phyloP scores from a whole-genome alignment of 805 yeast species.

The Yarrowia sp. region DNA sequence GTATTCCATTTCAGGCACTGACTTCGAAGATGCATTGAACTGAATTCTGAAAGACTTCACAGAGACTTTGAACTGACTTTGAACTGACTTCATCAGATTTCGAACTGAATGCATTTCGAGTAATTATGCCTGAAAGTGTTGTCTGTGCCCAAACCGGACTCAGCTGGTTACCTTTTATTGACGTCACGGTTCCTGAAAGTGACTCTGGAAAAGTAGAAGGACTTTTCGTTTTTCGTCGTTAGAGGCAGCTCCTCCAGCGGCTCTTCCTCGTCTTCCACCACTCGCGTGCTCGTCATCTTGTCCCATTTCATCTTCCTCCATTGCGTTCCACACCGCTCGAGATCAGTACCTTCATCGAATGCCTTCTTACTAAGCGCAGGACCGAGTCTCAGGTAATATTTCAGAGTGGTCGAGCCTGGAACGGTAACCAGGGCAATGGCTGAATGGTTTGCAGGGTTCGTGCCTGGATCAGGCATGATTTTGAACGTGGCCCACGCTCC shows the following conservation, averaged over 20 bases:
- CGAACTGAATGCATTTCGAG: too few relatives aligned
- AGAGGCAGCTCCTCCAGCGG: slow-evolving; percentile 40
- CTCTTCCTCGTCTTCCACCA: slow-evolving; percentile 20
- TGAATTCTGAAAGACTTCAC: too few relatives aligned
- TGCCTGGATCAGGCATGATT: slow-evolving; percentile 4
- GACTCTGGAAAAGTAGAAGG: slow-evolving; percentile 69
- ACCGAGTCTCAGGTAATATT: slow-evolving; percentile 11
- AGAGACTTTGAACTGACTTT: too few relatives aligned
- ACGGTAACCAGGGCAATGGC: slow-evolving; percentile 10
- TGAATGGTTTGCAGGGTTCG: background rate
- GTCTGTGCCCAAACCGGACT: too few relatives aligned
- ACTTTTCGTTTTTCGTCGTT: slow-evolving; percentile 73
- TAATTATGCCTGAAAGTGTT: too few relatives aligned
- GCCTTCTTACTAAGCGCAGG: slow-evolving; percentile 19
- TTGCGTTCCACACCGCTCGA: slow-evolving; percentile 24
- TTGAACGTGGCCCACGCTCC: slow-evolving; percentile 30
- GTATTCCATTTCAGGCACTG: too few relatives aligned
- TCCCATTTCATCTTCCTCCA: slow-evolving; percentile 37
- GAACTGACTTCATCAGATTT: too few relatives aligned
- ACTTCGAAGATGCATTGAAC: too few relatives aligned
- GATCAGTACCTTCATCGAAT: slow-evolving; percentile 3
- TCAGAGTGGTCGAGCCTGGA: slow-evolving; percentile 4
- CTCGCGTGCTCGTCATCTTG: background rate
- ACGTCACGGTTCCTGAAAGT: slow-evolving; percentile 11
- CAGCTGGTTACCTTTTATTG: background rate